Conservation (phyloP, 139 green algal genomes). For the Parachlorella kessleri region DNA sequence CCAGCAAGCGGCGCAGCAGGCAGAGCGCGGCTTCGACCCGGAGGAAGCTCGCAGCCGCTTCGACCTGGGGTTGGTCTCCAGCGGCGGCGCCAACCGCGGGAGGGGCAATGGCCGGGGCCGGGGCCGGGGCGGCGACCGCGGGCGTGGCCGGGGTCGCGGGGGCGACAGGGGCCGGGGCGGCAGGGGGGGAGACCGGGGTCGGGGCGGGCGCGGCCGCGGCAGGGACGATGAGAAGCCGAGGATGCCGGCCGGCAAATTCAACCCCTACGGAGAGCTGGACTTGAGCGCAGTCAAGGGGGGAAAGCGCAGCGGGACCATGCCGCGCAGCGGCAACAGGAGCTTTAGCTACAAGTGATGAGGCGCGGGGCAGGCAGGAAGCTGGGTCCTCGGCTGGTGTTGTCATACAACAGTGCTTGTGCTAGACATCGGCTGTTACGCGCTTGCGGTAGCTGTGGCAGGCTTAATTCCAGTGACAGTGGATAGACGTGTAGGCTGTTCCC, state of each 20-base stretch:
- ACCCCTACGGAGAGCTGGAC: conserved; percentile 33
- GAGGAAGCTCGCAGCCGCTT: conserved; percentile 8
- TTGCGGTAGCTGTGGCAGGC: too few species aligned
- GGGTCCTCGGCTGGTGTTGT: too few species aligned
- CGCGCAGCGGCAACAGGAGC: conserved; percentile 47
- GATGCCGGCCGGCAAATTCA: conserved; percentile 20
- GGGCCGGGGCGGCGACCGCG: conserved; percentile 2
- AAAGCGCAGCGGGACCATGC: conserved; percentile 29
- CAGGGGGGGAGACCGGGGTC: neutral
- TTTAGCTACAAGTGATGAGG: conserved; percentile 27
- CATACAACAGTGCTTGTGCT: too few species aligned
- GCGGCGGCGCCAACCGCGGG: neutral
- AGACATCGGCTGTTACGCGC: too few species aligned
- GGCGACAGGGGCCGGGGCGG: conserved; percentile 8
- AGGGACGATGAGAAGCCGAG: neutral
- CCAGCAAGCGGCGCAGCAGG: neutral
- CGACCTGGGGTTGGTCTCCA: conserved; percentile 27
- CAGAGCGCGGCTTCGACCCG: neutral
- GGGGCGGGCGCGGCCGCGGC: conserved; percentile 9
- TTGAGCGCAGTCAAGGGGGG: conserved; percentile 41
- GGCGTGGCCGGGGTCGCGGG: neutral
- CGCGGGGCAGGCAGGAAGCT: too few species aligned
- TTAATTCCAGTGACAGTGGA: too few species aligned
- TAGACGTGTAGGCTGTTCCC: too few species aligned
- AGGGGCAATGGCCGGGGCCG: neutral